A percentile compares a stretch with the other conserved stretches of the same genome.
Evolutionary conservation across 1,139 yeast genomes (phyloP).

Genomic region (Schizosaccharomyces versatilis): DNA sequence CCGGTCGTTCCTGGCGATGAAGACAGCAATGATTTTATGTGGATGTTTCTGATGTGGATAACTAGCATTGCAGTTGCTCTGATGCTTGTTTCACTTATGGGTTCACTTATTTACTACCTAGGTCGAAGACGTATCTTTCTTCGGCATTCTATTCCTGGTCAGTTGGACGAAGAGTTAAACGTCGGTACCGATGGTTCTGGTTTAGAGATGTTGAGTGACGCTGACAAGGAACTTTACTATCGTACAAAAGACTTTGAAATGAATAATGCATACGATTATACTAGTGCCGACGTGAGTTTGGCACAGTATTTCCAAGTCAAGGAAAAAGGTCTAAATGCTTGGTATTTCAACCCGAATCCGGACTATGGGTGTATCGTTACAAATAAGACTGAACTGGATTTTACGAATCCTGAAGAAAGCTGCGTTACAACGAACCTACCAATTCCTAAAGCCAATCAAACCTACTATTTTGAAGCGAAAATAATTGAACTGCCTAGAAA

Average conservation of each 20-base stretch:
- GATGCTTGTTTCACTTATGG: background rate
- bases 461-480: conserved; percentile 76
- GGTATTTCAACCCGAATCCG: conserved; percentile 65
- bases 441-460: conserved; percentile 64
- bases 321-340: conserved; percentile 81
- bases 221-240: conserved; percentile 24
- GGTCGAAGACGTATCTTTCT: conserved; percentile 8
- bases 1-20: background rate
- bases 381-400: conserved; percentile 57
- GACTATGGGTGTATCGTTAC: conserved; percentile 37
- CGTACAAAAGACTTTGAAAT: conserved; percentile 30
- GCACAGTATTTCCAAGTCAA: conserved; percentile 39
- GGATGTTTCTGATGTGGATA: background rate
- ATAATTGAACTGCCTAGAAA: conserved; percentile 37
- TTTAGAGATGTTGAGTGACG: conserved; percentile 38
- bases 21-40: background rate
- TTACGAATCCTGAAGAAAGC: conserved; percentile 38
- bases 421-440: conserved; percentile 73
- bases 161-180: conserved; percentile 37
- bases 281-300: conserved; percentile 23
- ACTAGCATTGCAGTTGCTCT: background rate
- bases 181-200: conserved; percentile 51
- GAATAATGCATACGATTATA: conserved; percentile 3
- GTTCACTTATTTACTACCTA: background rate
- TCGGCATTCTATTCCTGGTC: conserved; percentile 24